Evolutionary conservation across 2,329 filamentous ascomycete genomes (phyloP), one percentile per base, ranked within the genome.

Genomic region (Xylaria sp.): DNA sequence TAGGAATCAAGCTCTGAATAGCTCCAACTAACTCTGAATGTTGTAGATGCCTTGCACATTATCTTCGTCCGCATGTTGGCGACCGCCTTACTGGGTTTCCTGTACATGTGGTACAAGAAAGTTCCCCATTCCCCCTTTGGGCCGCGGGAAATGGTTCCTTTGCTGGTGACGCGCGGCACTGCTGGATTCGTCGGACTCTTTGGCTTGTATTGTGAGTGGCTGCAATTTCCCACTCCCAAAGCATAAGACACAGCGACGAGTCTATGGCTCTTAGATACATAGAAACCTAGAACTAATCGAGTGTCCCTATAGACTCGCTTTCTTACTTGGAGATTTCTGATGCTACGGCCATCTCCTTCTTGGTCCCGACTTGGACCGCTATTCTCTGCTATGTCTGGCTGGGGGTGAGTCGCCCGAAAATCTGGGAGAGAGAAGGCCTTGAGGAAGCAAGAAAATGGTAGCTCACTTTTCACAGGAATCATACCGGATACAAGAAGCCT

Each of bases 321-420:
- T 84, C 91, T 28, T 94, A 93, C 71, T 86, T 96, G 0, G 90
- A 92, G 1, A 84, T 96, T 1, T 89, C 92, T 1, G 93, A 96
- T 76, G 91, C 92, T 0, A 93, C 91, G 0, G 92, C 94, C 28
- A 89, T 96, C 40, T 93, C 91, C 6, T 96, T 95, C 77, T 84
- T 96, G 3, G 87, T 91, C 0, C 93, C 93, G 0, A 90, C 90
- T 7, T 83, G 93, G 10, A 89, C 91, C 7, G 91, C 81, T 1
- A 78, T 82, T 85, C 78, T 94, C 86, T 86, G 89, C 83, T 73
- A 93, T 88, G 78, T 93, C 84, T 53, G 74, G 69, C 64, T 79
- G 7, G 73, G 63, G 64, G 77, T 79, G 67, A 64, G 74, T 71
- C 31, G 6, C 31, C 17, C 11, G 31, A 5, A n/a, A 17, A 20